Evolutionary conservation across 768 basidiomycete genomes (phyloP), one percentile per base, ranked within the genome.

Genomic region (Megacollybia marginata): DNA sequence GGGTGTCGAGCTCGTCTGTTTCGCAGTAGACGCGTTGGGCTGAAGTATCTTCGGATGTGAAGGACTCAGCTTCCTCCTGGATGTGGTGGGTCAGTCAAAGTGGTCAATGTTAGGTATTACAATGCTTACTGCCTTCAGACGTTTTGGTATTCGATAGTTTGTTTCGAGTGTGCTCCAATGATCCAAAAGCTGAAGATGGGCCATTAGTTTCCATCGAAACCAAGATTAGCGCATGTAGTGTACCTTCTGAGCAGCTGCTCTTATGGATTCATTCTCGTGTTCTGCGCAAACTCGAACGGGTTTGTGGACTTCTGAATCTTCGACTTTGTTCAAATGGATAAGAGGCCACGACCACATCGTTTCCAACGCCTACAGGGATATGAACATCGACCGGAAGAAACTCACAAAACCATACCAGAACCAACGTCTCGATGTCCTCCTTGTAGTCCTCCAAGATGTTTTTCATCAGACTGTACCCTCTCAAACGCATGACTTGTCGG

Each of bases 391-490:
- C 23, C 35, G 36, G 8, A 5, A 8, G 15, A 8, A 40, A 3
- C 38, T 40, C 18, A 8, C 11, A 12, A 33, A 48, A 2, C 69
- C 87, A 42, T 53, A 93, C 93, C 56, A 85, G 65, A 11, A 73
- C 64, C n/a, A 83, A 66, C 36, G 95, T 69, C 36, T 93, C 89
- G 32, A 69, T 44, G 59, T 98, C 91, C 15, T 75, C 70, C 10
- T 60, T 60, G 55, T 92, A 71, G 59, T 97, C 92, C 34, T 87
- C 80, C 31, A 98, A 68, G 35, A 97, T 75, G 59, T 88, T 90
- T 42, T 81, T 85, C 91, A 98, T 94, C 13, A 93, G 70, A 65
- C 85, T 88, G 63, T 94, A 89, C 2, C 94, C 94, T 61, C 96
- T 91, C 59, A 97, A 70, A 5, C 92, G 85, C 81, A 96, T 86